Base-by-base conservation (phyloP, 352 stramenopile genomes). In the Pythium brachiatum region DNA sequence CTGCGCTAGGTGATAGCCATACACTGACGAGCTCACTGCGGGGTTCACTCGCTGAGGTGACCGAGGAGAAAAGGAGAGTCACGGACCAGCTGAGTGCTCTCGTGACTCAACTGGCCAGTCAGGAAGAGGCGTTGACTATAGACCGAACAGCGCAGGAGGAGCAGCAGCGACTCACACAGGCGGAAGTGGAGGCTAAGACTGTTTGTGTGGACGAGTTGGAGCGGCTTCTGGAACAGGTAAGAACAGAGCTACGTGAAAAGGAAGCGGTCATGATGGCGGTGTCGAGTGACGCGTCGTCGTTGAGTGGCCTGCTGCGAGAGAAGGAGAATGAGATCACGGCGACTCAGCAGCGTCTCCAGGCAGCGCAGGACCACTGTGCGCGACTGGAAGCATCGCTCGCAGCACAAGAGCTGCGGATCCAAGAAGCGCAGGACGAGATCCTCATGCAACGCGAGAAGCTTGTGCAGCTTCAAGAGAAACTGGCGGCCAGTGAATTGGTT, bases 1-100 rank as follows among this genome's bases (percentile, higher is more conserved):
- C 41, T 23, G 67, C 69, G 0, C 59, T 83, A 12, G 32, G 16
- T 2, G 44, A 57, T 2, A 67, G 46, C 11, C 64, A 68, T 12
- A 47, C 53, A 18, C 53, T 57, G 20, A 51, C 61, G 5, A 66
- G 63, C 2, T 47, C 39, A 1, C 59, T 70, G 50, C n/a, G 39
- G 16, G 15, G 21, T 7, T 48, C 20, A 1, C 31, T 68, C 2
- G 18, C 11, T 3, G 46, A 57, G 34, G 2, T 58, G 54, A 36
- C 27, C 0, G 50, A 50, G 6, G 59, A 68, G 59, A 63, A 63
- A 21, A 8, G 15, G 0, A 15, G 31, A 20, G 27, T 61, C 2
- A 34, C 29, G 15, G 26, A 31, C n/a, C 16, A 26, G 41, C 31
- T 56, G n/a, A n/a, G 25, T 16, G 11, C 13, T 16, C n/a, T 61